Evolutionary conservation across 2,329 filamentous ascomycete genomes (phyloP), one percentile per base, ranked within the genome.

Genomic region (Aschersonia sp.): DNA sequence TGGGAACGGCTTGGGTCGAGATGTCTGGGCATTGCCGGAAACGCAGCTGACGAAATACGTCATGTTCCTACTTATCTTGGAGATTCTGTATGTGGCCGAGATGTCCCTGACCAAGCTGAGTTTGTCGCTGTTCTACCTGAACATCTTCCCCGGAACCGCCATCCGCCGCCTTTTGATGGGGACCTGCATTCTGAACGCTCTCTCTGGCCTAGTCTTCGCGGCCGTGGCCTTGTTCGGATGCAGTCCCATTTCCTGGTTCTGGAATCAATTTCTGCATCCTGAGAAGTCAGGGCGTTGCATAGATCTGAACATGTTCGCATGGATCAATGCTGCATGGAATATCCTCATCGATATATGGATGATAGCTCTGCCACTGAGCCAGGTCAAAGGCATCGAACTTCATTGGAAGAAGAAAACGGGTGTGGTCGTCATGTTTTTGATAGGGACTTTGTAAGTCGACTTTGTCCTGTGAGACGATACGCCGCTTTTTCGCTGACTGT

Each of bases 121-220:
- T 1, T 53, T 72, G 9, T 52, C 70, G 5, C 59, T 64, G 48
- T 68, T 72, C 50, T 71, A 69, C 48, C 56, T 68, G 12, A 58
- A 63, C 20, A 65, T 71, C 44, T 71, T 71, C 40, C 64, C 65
- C 0, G 55, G 56, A 0, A 51, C 45, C 5, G 50, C 40, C 0
- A 60, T 65, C 9, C 55, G 58, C 4, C 53, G 55, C 5, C 20
- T 65, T 9, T 54, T 69, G 0, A 65, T 62, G 55, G 56, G 51
- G 3, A 62, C 62, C 1, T 54, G 63, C 3, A 44, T 51, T 7
- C 58, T 71, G 45, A 63, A 59, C 30, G 52, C 51, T 1, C 35
- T 58, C 1, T 62, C 55, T 12, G 62, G 61, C 1, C 30, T 61
- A 1, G 47, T 55, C 0, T 71, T 68, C 44, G 48, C 59, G 1